Evolutionary conservation across 257 asterid genomes (phyloP), one percentile per base, ranked within the genome.

Genomic region (Gardenia jasminoides): DNA sequence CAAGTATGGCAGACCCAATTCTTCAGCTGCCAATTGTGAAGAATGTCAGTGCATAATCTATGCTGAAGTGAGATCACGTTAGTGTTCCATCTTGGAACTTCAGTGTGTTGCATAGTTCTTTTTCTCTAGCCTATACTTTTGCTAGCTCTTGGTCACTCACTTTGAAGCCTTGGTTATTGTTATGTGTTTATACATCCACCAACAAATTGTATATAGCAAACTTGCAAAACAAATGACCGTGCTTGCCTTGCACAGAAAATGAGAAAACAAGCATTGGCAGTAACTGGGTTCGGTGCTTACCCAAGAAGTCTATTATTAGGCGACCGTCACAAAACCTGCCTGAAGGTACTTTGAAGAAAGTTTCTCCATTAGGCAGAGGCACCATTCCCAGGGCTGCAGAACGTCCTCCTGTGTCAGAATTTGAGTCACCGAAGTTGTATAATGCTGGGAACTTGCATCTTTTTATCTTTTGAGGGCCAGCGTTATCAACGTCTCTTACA

Each of bases 261-360:
- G 16, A 50, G 56, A 13, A 50, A 50, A 50, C 56, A 50, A 50
- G 56, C 56, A 15, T 12, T 12, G 56, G 56, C 56, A 50, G 5
- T 50, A 50, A 50, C 3, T 11, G 13, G 3, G 12, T 50, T 50
- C 56, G 16, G 17, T 28, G 58, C 43, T 85, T 72, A 87, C 90
- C 79, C 1, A 86, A 58, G 83, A 88, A 83, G 84, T 88, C 91
- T 6, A 72, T 41, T n/a, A 84, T 44, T 8, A 88, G 82, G 36
- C 87, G 89, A 67, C 89, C 89, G 30, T 86, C 87, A 65, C 81
- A 76, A 67, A 78, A 77, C 58, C 89, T 76, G 52, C 89, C 88
- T 13, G 83, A 79, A 10, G 89, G 88, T 41, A n/a, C 76, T 10
- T 68, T 62, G 16, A 88, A 88, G 83, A 80, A 88, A 0, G 89